Base-by-base conservation (phyloP, 495 filamentous ascomycete genomes). In the Podospora sp. region DNA sequence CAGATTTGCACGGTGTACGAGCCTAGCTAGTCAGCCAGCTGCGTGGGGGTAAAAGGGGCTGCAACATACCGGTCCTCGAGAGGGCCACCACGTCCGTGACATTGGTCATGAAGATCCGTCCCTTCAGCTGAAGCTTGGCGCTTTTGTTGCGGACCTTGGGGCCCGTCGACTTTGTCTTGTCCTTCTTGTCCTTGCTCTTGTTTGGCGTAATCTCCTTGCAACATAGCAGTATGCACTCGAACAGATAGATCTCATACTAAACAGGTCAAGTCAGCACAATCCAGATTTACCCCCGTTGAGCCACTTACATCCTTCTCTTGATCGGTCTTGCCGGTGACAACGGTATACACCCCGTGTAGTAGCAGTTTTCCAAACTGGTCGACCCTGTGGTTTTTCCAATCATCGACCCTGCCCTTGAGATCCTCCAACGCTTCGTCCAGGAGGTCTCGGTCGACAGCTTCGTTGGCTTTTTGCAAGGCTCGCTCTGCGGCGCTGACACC, bases 31-130 rank as follows among this genome's bases (percentile, higher is more conserved):
- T 82, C 49, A 79, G 77, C 26, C 26, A 33, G 24, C 25, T 4
- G 40, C 11, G 4, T 46, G 46, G 11, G 25, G 16, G 16, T 57
- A 11, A 58, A n/a, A 22, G 18, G 24, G 50, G 16, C 18, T 12
- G 53, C 35, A 21, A 68, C 79, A 72, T 88, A 97, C 94, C 94
- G 73, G 90, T 89, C 76, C 92, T 96, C 62, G 87, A 85, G 35
- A 93, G 80, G 20, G 90, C 92, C 5, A 97, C 81, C 25, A 96
- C 90, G 73, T 98, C 93, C 7, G 95, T 99, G 53, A 99, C 94
- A 74, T 99, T 99, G 63, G 94, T 93, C 94, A 99, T 97, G 79
- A 98, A 98, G 72, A 99, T 99, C 22, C 95, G 88, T 25, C 95
- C 95, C 79, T 98, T 99, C 35, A 99, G 84, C 75, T 97, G 93